Evolutionary conservation across 208 protist species (phyloP).

Genomic region (Strigomonas culicis): DNA sequence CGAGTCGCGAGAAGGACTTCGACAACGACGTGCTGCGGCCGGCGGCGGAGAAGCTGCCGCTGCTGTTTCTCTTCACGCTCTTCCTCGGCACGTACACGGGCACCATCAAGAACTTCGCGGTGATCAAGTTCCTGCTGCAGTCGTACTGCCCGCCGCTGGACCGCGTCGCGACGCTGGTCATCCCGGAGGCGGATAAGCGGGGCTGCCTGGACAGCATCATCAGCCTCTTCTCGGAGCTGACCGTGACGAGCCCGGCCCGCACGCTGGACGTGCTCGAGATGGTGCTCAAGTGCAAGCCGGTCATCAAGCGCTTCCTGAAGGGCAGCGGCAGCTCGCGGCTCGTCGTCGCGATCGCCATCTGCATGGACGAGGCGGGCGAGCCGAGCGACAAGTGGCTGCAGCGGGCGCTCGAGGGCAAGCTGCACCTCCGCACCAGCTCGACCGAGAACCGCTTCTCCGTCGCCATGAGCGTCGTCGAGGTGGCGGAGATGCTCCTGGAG

Average conservation of each 20-base stretch:
- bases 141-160: conserved; percentile 56
- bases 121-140: conserved; percentile 61
- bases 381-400: conserved; percentile 80
- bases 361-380: conserved; percentile 82
- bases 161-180: conserved; percentile 42
- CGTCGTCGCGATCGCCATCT: conserved; percentile 85
- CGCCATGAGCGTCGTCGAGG: conserved; percentile 80
- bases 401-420: conserved; percentile 71
- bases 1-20: conserved; percentile 74
- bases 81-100: conserved; percentile 56
- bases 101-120: conserved; percentile 80
- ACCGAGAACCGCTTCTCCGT: conserved; percentile 88
- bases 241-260: conserved; percentile 41
- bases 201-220: conserved; percentile 64
- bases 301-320: conserved; percentile 60
- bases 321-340: conserved; percentile 71
- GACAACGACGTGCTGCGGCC: conserved; percentile 66
- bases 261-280: conserved; percentile 74
- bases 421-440: conserved; percentile 72
- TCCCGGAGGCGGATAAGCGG: conserved; percentile 69
- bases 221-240: conserved; percentile 77
- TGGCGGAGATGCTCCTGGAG: conserved; percentile 78
- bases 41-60: conserved; percentile 55
- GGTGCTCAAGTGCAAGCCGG: conserved; percentile 61
- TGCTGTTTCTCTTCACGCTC: conserved; percentile 74